Conservation (phyloP, 2,329 filamentous ascomycete genomes). For the Botrytis paeoniae region DNA sequence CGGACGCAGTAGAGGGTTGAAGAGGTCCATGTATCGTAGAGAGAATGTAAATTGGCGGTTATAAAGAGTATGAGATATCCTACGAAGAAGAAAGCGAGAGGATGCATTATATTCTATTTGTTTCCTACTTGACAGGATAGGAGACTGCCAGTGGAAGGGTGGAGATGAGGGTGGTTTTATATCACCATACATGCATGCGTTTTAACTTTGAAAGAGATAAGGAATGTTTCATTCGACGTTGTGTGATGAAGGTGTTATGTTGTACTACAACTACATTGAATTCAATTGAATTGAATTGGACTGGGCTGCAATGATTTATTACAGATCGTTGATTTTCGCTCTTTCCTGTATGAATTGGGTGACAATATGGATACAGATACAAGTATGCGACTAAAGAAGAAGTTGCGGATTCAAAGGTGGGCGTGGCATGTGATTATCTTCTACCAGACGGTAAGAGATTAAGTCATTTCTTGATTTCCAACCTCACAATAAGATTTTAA, state of each 20-base stretch:
- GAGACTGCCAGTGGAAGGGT: neutral
- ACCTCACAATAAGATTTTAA: neutral
- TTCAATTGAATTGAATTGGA: neutral
- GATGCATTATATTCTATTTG: conserved; percentile 15
- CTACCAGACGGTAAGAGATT: neutral
- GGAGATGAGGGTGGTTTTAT: neutral
- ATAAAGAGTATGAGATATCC: conserved; percentile 18
- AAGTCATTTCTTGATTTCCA: neutral
- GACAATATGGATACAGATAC: neutral
- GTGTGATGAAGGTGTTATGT: neutral
- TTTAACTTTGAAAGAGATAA: neutral
- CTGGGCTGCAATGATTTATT: too few species aligned
- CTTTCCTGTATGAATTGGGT: neutral
- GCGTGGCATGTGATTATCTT: conserved; percentile 7
- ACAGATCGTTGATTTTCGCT: neutral
- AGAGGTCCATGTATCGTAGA: conserved; percentile 18
- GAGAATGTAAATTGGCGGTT: conserved; percentile 6
- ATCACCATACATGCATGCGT: neutral
- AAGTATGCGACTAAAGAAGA: neutral
- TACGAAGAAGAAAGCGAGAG: conserved; percentile 11
- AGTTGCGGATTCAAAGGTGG: neutral
- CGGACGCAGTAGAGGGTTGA: conserved; percentile 31
- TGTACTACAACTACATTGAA: neutral
- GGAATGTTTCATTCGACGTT: neutral
- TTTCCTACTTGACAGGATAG: neutral